phyloP scores from a whole-genome alignment of 495 filamentous ascomycete genomes.

The Penicillium taxi region DNA sequence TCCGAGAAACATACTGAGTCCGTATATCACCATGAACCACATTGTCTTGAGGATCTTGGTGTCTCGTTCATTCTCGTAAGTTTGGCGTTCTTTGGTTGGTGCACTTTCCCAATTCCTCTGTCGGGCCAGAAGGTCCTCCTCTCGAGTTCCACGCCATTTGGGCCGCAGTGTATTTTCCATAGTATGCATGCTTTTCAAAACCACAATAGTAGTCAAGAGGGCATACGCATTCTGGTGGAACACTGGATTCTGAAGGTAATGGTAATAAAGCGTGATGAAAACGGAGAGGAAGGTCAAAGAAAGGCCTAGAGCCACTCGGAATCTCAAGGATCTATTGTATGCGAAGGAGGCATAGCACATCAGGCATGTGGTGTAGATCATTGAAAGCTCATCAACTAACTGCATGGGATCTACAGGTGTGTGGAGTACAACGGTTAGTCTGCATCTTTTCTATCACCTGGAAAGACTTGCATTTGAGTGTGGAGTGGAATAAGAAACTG shows the following conservation, averaged over 20 bases:
- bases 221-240: slow-evolving; percentile 92
- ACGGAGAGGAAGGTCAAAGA: slow-evolving; percentile 55
- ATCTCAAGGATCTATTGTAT: slow-evolving; percentile 50
- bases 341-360: slow-evolving; percentile 86
- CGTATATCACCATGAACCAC: slow-evolving; percentile 67
- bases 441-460: not conserved
- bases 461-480: slow-evolving; percentile 60
- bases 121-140: slow-evolving; percentile 35
- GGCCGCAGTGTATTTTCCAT: slow-evolving; percentile 77
- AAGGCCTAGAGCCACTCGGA: slow-evolving; percentile 50
- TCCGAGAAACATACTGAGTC: slow-evolving; percentile 67
- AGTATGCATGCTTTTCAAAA: slow-evolving; percentile 80
- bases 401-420: slow-evolving; percentile 98
- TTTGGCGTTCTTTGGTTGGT: slow-evolving; percentile 33
- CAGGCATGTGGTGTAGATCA: slow-evolving; percentile 97
- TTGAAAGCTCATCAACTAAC: slow-evolving; percentile 88
- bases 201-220: slow-evolving; percentile 64
- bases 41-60: slow-evolving; percentile 56
- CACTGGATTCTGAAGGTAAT: slow-evolving; percentile 81
- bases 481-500: slow-evolving; percentile 75
- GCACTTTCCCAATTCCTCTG: slow-evolving; percentile 35
- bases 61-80: slow-evolving; percentile 47
- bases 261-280: slow-evolving; percentile 89
- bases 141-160: slow-evolving; percentile 33
- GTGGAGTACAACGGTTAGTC: slow-evolving; percentile 9